Conservation (phyloP, 1,284 basidiomycete genomes). For the Trichosporon coremiiforme region DNA sequence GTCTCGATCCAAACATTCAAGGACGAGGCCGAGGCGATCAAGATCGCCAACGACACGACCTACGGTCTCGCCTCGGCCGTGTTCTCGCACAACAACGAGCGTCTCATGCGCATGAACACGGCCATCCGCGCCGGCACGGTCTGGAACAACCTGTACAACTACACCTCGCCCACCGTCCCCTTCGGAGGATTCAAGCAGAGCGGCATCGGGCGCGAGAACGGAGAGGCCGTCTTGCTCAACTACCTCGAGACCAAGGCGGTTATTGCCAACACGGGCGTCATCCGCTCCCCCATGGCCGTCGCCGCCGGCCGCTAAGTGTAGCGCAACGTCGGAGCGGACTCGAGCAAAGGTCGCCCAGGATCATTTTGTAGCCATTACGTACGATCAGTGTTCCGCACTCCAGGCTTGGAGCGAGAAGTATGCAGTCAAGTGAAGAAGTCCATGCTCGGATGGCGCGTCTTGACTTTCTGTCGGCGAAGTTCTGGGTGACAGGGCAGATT, state of each 20-base stretch:
- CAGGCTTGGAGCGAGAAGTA: not conserved
- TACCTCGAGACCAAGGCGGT: slow-evolving; percentile 32
- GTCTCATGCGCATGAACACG: slow-evolving; percentile 79
- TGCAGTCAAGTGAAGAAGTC: slow-evolving; percentile 4
- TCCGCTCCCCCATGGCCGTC: slow-evolving; percentile 29
- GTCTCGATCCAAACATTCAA: slow-evolving; percentile 56
- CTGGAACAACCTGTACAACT: slow-evolving; percentile 31
- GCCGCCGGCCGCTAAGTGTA: slow-evolving; percentile 11
- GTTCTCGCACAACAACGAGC: slow-evolving; percentile 80
- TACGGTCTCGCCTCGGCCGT: slow-evolving; percentile 87
- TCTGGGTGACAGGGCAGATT: no score
- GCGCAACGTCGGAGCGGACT: not conserved
- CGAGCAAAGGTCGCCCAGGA: not conserved
- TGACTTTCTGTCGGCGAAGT: no score
- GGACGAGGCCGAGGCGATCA: slow-evolving; percentile 60
- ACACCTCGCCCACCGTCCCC: slow-evolving; percentile 22
- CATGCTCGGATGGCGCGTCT: not conserved
- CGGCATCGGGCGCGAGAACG: slow-evolving; percentile 34
- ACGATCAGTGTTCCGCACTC: not conserved
- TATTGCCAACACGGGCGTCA: slow-evolving; percentile 55
- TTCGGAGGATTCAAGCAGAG: slow-evolving; percentile 37
- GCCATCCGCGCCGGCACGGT: slow-evolving; percentile 80
- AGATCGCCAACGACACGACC: slow-evolving; percentile 76
- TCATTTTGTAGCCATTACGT: slow-evolving; percentile 3
- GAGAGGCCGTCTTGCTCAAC: slow-evolving; percentile 27